Base-by-base conservation (phyloP, 2,329 filamentous ascomycete genomes). In the Botrytis porri region DNA sequence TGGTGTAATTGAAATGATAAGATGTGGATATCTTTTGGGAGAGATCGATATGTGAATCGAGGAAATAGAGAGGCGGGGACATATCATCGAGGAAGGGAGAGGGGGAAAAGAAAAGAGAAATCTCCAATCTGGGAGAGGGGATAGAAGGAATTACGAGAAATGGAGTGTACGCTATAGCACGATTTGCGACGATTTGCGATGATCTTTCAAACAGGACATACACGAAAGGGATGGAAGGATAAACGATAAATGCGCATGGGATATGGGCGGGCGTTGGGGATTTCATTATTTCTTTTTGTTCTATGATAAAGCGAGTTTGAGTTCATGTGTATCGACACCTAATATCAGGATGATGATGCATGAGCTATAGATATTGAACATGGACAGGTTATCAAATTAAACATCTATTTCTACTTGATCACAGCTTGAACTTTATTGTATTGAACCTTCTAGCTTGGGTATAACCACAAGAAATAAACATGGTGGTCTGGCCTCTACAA, bases 341-440 rank as follows among this genome's bases (percentile, higher is more conserved):
- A 45, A 29, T 73, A 57, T 66, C 35, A 72, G 48, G 64, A 54
- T n/a, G 70, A 65, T n/a, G 37, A 39, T 18, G 20, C 29, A 29
- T 66, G 32, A 39, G 16, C 32, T 45, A n/a, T 35, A n/a, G 14
- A 48, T 25, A 25, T 12, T 25, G 16, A 39, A 48, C 6, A 25
- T 25, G 41, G 29, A 69, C 7, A 59, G 37, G 22, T 60, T 60
- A 45, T 20, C 37, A 39, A 32, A 3, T 20, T 20, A 39, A 32
- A 9, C 6, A n/a, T 5, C 35, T 60, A 41, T 22, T 39, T 29
- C 65, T 45, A n/a, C 35, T 14, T n/a, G 29, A 37, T 29, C 25
- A 61, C 22, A 29, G 25, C 25, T 41, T 67, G 35, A n/a, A 39
- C 35, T 32, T 14, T 14, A 8, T 29, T 29, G 35, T 37, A 12